Evolutionary conservation across 805 yeast genomes (phyloP).

Genomic region (Cyberlindnera euphorbiae): DNA sequence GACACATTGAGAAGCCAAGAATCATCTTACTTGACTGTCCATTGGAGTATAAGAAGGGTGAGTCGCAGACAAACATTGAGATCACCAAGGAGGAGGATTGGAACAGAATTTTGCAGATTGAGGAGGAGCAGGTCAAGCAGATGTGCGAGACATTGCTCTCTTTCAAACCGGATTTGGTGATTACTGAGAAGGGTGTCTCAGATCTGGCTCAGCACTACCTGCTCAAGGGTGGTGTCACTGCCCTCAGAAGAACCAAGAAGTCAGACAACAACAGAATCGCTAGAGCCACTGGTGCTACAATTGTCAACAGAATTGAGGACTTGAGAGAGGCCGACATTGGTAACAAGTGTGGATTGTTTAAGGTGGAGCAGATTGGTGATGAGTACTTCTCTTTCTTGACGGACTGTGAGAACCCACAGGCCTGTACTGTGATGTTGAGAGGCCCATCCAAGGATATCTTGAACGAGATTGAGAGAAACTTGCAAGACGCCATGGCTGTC

Average conservation of each 20-base stretch:
- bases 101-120: conserved; percentile 91
- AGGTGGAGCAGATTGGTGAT: conserved; percentile 93
- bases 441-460: conserved; percentile 97
- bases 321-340: conserved; percentile 89
- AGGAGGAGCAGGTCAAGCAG: conserved; percentile 90
- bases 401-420: conserved; percentile 79
- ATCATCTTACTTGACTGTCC: conserved; percentile 92
- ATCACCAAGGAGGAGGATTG: conserved; percentile 95
- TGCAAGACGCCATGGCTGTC: conserved; percentile 98
- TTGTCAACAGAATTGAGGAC: conserved; percentile 94
- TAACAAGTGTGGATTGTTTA: conserved; percentile 81
- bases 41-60: conserved; percentile 97
- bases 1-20: conserved; percentile 84
- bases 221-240: conserved; percentile 89
- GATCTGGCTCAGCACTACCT: conserved; percentile 96
- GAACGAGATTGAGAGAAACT: conserved; percentile 92
- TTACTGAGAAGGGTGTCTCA: conserved; percentile 97
- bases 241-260: conserved; percentile 89
- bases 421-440: conserved; percentile 88
- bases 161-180: conserved; percentile 88
- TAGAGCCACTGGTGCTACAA: conserved; percentile 96
- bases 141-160: conserved; percentile 82
- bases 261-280: conserved; percentile 95
- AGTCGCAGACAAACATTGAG: conserved; percentile 96
- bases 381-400: conserved; percentile 88